Evolutionary conservation across 139 green algal species (phyloP), one percentile per base, ranked within the genome.

Genomic region (Micractinium conductrix): DNA sequence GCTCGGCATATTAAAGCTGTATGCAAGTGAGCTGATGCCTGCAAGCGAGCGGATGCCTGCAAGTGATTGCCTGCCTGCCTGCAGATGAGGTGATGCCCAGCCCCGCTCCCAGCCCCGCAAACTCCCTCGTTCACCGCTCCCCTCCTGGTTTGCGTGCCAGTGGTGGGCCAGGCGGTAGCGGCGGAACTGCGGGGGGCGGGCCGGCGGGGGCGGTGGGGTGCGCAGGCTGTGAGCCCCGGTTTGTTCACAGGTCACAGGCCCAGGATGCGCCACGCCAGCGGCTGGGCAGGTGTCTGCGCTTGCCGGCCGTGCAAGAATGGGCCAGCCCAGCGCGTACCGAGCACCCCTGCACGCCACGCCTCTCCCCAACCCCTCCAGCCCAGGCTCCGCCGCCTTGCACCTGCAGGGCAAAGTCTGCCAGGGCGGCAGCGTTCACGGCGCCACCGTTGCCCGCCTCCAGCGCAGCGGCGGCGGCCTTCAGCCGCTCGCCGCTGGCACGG

Each of bases 81-180:
- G n/a, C n/a, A n/a, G n/a, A n/a, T n/a, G n/a, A n/a, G n/a, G n/a
- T n/a, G n/a, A n/a, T n/a, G n/a, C n/a, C n/a, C n/a, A n/a, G n/a
- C n/a, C n/a, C n/a, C n/a, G n/a, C n/a, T n/a, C n/a, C n/a, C n/a
- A n/a, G n/a, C n/a, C n/a, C n/a, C n/a, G n/a, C n/a, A n/a, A n/a
- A n/a, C n/a, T n/a, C n/a, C n/a, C n/a, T n/a, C n/a, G n/a, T n/a
- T n/a, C n/a, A n/a, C n/a, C 79, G 55, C 24, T 40, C 28, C 80
- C 80, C 58, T 85, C 80, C 35, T 85, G 80, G 40, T 85, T 26
- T 38, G 80, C 37, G 58, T 85, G 80, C 80, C 80, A 85, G 24
- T 63, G 28, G 58, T 63, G 58, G 22, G 80, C 80, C 80, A 85
- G 40, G 37, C 62, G 80, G 73, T 67, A 85, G 38, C 62, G 60